These are phyloP conservation scores for Hypoxylon sp. DNA, from an alignment of 2,329 filamentous ascomycete species.

Conservation along the genomic window DNA sequence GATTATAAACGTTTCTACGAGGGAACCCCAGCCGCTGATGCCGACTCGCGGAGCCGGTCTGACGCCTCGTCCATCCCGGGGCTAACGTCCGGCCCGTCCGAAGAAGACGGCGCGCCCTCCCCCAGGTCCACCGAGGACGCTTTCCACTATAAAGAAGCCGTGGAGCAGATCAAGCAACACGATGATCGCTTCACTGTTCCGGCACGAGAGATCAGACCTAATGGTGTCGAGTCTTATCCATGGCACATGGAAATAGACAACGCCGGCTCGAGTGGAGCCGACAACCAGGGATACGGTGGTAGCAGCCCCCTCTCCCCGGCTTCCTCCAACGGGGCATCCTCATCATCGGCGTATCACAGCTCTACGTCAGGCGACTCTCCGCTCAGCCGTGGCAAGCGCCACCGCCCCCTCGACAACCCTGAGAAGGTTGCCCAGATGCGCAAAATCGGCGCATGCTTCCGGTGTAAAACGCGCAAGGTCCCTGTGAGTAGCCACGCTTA, in stretches of 20 bases:
- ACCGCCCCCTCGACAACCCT: slow-evolving; percentile 51
- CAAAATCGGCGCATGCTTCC: slow-evolving; percentile 64
- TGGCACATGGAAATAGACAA: slow-evolving; percentile 52
- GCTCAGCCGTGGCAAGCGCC: slow-evolving; percentile 51
- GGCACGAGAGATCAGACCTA: slow-evolving; percentile 52
- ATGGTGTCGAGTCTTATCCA: slow-evolving; percentile 49
- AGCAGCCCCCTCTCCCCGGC: slow-evolving; percentile 47
- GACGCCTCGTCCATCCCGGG: slow-evolving; percentile 54
- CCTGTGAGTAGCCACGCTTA: slow-evolving; percentile 57
- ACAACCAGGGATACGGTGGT: slow-evolving; percentile 40
- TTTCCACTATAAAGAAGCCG: slow-evolving; percentile 49
- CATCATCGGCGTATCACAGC: slow-evolving; percentile 38
- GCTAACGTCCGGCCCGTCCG: slow-evolving; percentile 54
- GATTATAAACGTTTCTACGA: slow-evolving; percentile 52
- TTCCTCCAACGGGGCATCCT: slow-evolving; percentile 40
- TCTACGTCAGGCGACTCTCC: slow-evolving; percentile 41
- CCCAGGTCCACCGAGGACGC: slow-evolving; percentile 50
- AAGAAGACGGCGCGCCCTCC: slow-evolving; percentile 53
- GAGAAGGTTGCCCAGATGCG: slow-evolving; percentile 65
- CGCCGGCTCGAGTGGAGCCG: slow-evolving; percentile 39
- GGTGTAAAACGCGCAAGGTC: slow-evolving; percentile 64
- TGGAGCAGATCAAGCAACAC: slow-evolving; percentile 52
- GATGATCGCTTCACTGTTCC: slow-evolving; percentile 54
- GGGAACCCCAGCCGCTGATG: slow-evolving; percentile 49
- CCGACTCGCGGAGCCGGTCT: slow-evolving; percentile 52